Base-by-base conservation (phyloP, 768 basidiomycete species). In the Phaffia tasmanica region DNA sequence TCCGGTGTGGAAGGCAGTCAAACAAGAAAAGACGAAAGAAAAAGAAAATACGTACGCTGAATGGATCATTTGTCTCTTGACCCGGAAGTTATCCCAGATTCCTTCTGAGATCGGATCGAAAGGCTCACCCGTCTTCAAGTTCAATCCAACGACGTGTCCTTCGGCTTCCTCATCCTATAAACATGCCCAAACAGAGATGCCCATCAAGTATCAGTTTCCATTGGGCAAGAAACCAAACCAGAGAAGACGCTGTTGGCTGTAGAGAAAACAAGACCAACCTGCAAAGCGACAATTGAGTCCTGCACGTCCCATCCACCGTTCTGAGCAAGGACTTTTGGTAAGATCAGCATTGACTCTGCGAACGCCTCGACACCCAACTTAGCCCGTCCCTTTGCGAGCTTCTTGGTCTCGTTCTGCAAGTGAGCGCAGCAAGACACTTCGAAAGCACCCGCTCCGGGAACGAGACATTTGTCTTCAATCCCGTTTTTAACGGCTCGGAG, bases 331-430 rank as follows among this genome's bases (percentile, higher is more conserved):
- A 91, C 98, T 80, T 99, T 99, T 15, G 95, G 95, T 67, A 99
- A 91, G 72, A 94, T 81, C 60, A 99, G 78, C 65, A 99, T 75
- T 15, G 93, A 92, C 74, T 99, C 95, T 9, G 95, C 90, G 71
- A 88, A 99, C 29, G 95, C 95, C 76, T 93, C 87, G 5, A 99
- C 89, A 60, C 95, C 95, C 83, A 98, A 88, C 79, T 98, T 97
- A 48, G 86, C 87, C 50, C 95, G 82, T 18, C 95, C 95, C 77
- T 94, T 98, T 1, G 91, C 91, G 56, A 76, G 78, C 77, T 86
- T 86, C 80, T 93, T 94, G 64, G 88, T 83, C 35, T 63, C 51
- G 62, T 83, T 72, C n/a, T 63, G 81, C 47, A 99, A 79, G 79
- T 97, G 86, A 7, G 84, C 84, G 8, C 91, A 85, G 73, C 90